phyloP scores from a whole-genome alignment of 192 early-diverging fungal genomes.

The Thoreauomyces humboldtii region DNA sequence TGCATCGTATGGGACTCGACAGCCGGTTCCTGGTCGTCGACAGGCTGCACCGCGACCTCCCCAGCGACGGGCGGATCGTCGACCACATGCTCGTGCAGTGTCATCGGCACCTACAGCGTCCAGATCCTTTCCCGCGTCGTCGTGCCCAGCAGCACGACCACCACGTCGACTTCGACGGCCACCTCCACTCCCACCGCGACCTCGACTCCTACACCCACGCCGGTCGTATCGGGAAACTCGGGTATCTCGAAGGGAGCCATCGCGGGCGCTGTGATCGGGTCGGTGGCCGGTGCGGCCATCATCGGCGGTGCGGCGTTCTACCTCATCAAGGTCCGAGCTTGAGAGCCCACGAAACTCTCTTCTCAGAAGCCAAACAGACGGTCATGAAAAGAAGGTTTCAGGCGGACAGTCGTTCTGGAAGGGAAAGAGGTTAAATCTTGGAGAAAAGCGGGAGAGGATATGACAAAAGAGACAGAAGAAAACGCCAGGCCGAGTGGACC shows the following conservation, averaged over 20 bases:
- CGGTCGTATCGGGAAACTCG: neutral
- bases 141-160: too few species aligned
- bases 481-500: too few species aligned
- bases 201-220: neutral
- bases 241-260: constrained; percentile 1
- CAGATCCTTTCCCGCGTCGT: neutral
- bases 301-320: constrained; percentile 7
- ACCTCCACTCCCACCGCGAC: neutral
- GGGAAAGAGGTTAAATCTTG: too few species aligned
- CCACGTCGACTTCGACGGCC: too few species aligned
- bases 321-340: constrained; percentile 11
- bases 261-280: constrained; percentile 6
- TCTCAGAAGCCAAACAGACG: too few species aligned
- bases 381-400: too few species aligned
- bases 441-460: too few species aligned
- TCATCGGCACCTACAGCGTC: neutral
- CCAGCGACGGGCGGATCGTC: neutral
- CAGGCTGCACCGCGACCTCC: neutral
- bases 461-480: too few species aligned
- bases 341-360: too few species aligned
- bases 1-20: neutral
- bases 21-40: neutral
- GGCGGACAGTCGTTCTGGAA: too few species aligned
- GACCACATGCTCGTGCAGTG: neutral
- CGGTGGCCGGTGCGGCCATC: constrained; percentile 2